Percentiles rank a stretch among this genome's conserved stretches.
Conservation (phyloP, 228 moss, liverwort and hornwort species). For the Sphagnum fallax region DNA sequence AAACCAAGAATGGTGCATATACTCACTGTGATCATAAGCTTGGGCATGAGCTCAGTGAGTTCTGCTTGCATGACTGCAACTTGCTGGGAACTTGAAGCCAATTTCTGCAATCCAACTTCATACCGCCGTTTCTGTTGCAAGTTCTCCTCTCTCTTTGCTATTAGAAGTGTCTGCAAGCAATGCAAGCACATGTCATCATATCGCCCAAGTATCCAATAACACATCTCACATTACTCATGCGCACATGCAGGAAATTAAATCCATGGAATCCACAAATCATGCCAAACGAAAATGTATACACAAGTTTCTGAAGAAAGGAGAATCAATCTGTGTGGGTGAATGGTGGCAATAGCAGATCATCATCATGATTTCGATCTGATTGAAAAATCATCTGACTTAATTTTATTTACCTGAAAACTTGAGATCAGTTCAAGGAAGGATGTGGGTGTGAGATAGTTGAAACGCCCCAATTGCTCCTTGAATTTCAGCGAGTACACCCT, state of each 20-base stretch:
- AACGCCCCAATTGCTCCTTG: constrained; percentile 62
- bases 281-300: too few species aligned
- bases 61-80: constrained; percentile 80
- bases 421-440: constrained; percentile 85
- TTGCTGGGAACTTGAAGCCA: constrained; percentile 82
- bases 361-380: too few species aligned
- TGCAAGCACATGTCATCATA: not conserved
- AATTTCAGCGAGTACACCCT: constrained; percentile 51
- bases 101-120: constrained; percentile 81
- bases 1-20: too few species aligned
- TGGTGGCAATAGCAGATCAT: too few species aligned
- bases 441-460: constrained; percentile 80
- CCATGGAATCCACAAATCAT: too few species aligned
- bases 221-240: too few species aligned
- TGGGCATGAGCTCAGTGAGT: constrained; percentile 82
- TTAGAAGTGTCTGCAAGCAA: constrained; percentile 42
- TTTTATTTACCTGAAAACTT: constrained; percentile 58
- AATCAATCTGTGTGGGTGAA: too few species aligned
- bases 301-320: too few species aligned
- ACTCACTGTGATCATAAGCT: constrained; percentile 69
- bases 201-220: too few species aligned
- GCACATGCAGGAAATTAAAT: too few species aligned
- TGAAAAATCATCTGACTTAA: too few species aligned
- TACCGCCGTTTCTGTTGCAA: constrained; percentile 64
- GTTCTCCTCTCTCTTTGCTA: constrained; percentile 54